Percentiles rank a stretch among this genome's conserved stretches.
phyloP scores from a whole-genome alignment of 202 grass and related monocot species.

The Saccharum hybrid region DNA sequence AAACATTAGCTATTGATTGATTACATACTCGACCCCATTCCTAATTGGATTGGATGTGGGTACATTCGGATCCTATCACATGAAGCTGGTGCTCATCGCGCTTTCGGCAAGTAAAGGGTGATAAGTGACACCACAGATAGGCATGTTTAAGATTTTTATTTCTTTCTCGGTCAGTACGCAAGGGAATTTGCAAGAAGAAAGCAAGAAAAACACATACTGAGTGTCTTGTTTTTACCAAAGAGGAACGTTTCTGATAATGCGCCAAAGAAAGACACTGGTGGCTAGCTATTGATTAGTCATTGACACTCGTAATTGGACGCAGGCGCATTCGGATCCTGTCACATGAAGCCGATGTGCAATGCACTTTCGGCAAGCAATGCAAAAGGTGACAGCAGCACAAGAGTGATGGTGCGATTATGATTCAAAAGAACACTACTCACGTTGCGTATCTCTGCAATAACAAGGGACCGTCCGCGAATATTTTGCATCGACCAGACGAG shows the following conservation, averaged over 20 bases:
- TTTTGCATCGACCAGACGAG: neutral
- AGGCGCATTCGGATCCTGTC: slow-evolving; percentile 24
- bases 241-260: neutral
- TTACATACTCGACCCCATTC: neutral
- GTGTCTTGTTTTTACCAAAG: neutral
- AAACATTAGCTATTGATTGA: slow-evolving; percentile 34
- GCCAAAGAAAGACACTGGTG: neutral
- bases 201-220: no score
- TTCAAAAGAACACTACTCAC: neutral
- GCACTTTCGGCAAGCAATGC: slow-evolving; percentile 41
- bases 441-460: neutral
- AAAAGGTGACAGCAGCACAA: slow-evolving; percentile 21
- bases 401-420: neutral
- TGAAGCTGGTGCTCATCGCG: slow-evolving; percentile 30
- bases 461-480: neutral
- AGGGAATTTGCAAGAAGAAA: no score
- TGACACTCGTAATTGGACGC: neutral
- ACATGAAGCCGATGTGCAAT: slow-evolving; percentile 31
- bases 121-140: neutral
- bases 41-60: neutral
- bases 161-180: neutral
- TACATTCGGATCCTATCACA: slow-evolving; percentile 13
- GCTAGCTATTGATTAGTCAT: neutral
- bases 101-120: slow-evolving; percentile 46
- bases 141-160: neutral